Evolutionary conservation across 2,329 filamentous ascomycete species (phyloP).

Genomic region (Verruconis gallopava): DNA sequence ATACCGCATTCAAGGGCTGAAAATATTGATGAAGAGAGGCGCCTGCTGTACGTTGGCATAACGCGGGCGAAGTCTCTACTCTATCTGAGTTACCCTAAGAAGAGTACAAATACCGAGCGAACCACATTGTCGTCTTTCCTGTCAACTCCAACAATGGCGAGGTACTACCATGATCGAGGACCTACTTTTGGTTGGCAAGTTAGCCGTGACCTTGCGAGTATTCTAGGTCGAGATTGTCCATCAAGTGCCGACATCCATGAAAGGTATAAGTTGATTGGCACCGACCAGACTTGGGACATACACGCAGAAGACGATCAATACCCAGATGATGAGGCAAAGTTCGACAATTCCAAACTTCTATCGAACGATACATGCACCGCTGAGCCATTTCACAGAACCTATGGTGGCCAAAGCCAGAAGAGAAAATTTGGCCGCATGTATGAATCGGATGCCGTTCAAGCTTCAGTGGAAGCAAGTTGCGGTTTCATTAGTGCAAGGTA

Average conservation of each 20-base stretch:
- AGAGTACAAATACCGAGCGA: constrained; percentile 48
- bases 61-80: constrained; percentile 77
- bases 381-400: not conserved
- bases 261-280: not conserved
- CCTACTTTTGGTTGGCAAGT: constrained; percentile 53
- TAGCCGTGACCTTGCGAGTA: constrained; percentile 55
- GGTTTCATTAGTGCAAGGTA: too few relatives aligned
- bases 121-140: constrained; percentile 64
- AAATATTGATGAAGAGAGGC: constrained; percentile 73
- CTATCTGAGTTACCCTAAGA: constrained; percentile 69
- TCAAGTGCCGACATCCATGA: constrained; percentile 15
- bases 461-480: too few relatives aligned
- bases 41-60: constrained; percentile 92
- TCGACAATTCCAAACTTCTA: not conserved
- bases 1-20: constrained; percentile 83
- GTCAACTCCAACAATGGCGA: constrained; percentile 38
- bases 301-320: not conserved
- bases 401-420: not conserved
- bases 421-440: too few relatives aligned
- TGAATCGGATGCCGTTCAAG: too few relatives aligned
- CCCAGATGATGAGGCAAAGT: not conserved
- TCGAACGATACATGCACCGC: not conserved
- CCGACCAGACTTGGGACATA: not conserved
- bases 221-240: constrained; percentile 53
- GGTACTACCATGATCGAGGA: constrained; percentile 47